Evolutionary conservation across 23 red algal species (phyloP).

Genomic region (Gracilaria vermiculophylla): DNA sequence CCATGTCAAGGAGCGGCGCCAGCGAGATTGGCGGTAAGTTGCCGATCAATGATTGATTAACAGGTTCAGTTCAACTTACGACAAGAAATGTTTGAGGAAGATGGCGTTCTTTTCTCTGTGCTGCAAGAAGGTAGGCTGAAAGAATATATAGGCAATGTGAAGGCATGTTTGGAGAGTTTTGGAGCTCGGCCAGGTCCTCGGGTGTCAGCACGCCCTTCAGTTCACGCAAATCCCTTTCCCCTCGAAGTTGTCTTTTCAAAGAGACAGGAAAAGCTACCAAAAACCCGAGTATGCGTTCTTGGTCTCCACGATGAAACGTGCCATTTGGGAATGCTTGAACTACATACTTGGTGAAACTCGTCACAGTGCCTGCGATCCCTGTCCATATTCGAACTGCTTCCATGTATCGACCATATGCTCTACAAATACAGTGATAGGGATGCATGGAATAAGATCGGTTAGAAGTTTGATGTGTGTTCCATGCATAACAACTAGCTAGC

Average conservation of each 20-base stretch:
- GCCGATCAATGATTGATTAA: too few species aligned
- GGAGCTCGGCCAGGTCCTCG: slow-evolving; percentile 47
- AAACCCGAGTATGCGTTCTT: slow-evolving; percentile 55
- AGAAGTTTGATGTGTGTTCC: background rate
- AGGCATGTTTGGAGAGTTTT: slow-evolving; percentile 50
- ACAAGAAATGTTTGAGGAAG: slow-evolving; percentile 59
- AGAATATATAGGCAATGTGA: slow-evolving; percentile 56
- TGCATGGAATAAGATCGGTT: background rate
- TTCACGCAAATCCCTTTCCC: slow-evolving; percentile 48
- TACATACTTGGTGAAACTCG: slow-evolving; percentile 44
- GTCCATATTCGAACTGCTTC: slow-evolving; percentile 56
- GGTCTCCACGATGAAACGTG: slow-evolving; percentile 47
- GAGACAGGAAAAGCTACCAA: slow-evolving; percentile 46
- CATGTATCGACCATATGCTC: slow-evolving; percentile 59
- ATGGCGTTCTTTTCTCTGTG: background rate
- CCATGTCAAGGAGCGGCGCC: background rate
- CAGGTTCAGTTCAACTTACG: slow-evolving; percentile 6
- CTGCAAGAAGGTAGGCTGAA: slow-evolving; percentile 38
- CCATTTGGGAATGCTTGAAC: slow-evolving; percentile 43
- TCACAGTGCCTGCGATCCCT: slow-evolving; percentile 53
- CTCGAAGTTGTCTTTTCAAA: slow-evolving; percentile 53
- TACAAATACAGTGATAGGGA: background rate
- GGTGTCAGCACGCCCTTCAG: slow-evolving; percentile 36
- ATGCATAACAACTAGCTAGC: background rate
- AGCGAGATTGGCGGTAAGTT: background rate